Percentiles rank a stretch among this genome's conserved stretches.
Evolutionary conservation across 2,329 filamentous ascomycete genomes (phyloP).

Genomic region (Sclerotinia spermophila): DNA sequence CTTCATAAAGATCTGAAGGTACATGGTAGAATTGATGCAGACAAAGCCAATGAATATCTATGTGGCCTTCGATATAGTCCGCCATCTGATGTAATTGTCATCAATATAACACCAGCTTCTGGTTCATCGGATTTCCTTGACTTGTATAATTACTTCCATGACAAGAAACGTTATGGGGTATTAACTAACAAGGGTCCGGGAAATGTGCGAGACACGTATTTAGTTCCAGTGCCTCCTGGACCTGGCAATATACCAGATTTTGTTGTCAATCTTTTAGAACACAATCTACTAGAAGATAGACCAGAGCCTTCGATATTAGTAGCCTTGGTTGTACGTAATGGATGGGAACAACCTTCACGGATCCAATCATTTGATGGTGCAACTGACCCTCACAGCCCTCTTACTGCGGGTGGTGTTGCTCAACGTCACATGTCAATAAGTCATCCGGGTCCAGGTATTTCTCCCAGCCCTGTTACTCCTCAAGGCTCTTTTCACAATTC

Average conservation of each 20-base stretch:
- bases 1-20: slow-evolving; percentile 68
- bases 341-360: slow-evolving; percentile 34
- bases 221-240: slow-evolving; percentile 78
- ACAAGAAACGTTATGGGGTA: slow-evolving; percentile 81
- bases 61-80: slow-evolving; percentile 79
- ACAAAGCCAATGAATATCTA: slow-evolving; percentile 85
- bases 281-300: slow-evolving; percentile 68
- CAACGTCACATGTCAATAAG: slow-evolving; percentile 48
- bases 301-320: slow-evolving; percentile 75
- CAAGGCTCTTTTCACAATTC: slow-evolving; percentile 36
- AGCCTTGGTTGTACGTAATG: slow-evolving; percentile 77
- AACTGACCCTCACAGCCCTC: slow-evolving; percentile 35
- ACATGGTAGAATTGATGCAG: slow-evolving; percentile 74
- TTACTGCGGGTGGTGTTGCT: slow-evolving; percentile 37
- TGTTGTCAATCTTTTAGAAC: slow-evolving; percentile 81
- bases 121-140: slow-evolving; percentile 63
- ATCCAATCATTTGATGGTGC: slow-evolving; percentile 25
- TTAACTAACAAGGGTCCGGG: slow-evolving; percentile 70
- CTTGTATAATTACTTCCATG: slow-evolving; percentile 83
- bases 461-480: slow-evolving; percentile 45
- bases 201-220: slow-evolving; percentile 84
- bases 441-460: slow-evolving; percentile 48
- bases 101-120: slow-evolving; percentile 64
- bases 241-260: slow-evolving; percentile 74
- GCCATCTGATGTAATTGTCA: slow-evolving; percentile 78